Percentiles rank a stretch among this genome's conserved stretches.
These are phyloP conservation scores for Epichloe brachyelytri DNA, from an alignment of 2,329 filamentous ascomycete species.

Conservation along the genomic window DNA sequence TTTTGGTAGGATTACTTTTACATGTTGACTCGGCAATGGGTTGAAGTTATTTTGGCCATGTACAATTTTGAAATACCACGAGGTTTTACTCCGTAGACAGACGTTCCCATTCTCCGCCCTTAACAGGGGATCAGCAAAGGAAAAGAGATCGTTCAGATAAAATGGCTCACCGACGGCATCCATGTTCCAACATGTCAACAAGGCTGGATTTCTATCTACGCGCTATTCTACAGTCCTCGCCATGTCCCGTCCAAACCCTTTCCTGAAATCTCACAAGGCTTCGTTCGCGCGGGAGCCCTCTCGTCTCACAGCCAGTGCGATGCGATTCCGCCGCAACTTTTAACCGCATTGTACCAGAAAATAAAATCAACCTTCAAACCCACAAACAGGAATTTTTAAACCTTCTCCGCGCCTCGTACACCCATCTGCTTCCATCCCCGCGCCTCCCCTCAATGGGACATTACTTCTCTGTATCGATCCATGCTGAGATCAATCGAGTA, in stretches of 20 bases:
- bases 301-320: neutral
- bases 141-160: too few relatives aligned
- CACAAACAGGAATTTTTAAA: neutral
- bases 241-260: neutral
- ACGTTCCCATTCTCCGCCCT: too few relatives aligned
- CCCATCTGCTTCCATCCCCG: too few relatives aligned
- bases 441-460: conserved; percentile 28
- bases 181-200: neutral
- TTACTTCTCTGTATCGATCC: conserved; percentile 53
- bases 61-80: neutral
- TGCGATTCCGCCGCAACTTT: neutral
- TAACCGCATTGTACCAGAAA: neutral
- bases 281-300: neutral
- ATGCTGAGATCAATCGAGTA: conserved; percentile 60
- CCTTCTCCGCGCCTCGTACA: neutral
- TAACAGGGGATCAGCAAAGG: too few relatives aligned
- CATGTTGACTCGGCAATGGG: neutral
- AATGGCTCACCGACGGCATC: too few relatives aligned
- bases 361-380: neutral
- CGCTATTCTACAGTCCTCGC: neutral
- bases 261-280: neutral
- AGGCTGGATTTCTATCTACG: neutral
- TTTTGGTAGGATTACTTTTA: neutral
- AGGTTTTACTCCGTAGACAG: too few relatives aligned
- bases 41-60: neutral